Conservation (phyloP, 2,329 filamentous ascomycete species). For the Aspergillus carbonarius region DNA sequence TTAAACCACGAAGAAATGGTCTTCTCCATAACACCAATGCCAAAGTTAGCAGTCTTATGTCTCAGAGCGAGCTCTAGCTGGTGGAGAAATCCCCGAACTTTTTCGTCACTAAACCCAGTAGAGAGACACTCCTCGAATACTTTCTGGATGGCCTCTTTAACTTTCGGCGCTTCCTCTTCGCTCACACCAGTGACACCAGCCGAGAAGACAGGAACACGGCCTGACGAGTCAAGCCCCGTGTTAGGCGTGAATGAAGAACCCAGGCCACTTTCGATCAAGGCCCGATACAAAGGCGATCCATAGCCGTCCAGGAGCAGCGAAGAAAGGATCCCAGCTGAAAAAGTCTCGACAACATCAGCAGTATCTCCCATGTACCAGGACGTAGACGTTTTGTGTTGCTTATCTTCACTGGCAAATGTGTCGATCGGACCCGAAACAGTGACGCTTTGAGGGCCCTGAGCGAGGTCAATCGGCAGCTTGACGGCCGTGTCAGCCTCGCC, state of each 20-base stretch:
- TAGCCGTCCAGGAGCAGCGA: constrained; percentile 90
- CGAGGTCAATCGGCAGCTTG: constrained; percentile 72
- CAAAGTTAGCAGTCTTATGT: constrained; percentile 95
- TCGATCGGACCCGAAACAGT: constrained; percentile 79
- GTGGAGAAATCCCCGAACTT: constrained; percentile 91
- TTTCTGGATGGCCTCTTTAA: constrained; percentile 71
- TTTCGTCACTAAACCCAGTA: constrained; percentile 81
- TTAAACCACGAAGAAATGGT: constrained; percentile 94
- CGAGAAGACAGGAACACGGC: constrained; percentile 78
- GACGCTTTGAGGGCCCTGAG: constrained; percentile 64
- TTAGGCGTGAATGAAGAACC: constrained; percentile 95
- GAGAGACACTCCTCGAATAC: constrained; percentile 69
- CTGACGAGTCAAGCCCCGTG: constrained; percentile 81
- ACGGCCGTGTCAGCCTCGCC: constrained; percentile 70
- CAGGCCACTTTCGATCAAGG: constrained; percentile 82
- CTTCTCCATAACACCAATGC: constrained; percentile 84
- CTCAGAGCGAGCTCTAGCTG: constrained; percentile 91
- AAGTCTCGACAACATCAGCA: constrained; percentile 79
- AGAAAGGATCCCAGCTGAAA: constrained; percentile 78
- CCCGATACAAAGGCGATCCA: constrained; percentile 87
- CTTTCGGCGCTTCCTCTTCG: constrained; percentile 71
- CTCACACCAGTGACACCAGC: constrained; percentile 89
- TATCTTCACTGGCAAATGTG: constrained; percentile 77
- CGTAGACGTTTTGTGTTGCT: constrained; percentile 89
- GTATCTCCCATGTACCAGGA: constrained; percentile 90